Conservation (phyloP, 768 basidiomycete species). For the Hysterangium stoloniferum region DNA sequence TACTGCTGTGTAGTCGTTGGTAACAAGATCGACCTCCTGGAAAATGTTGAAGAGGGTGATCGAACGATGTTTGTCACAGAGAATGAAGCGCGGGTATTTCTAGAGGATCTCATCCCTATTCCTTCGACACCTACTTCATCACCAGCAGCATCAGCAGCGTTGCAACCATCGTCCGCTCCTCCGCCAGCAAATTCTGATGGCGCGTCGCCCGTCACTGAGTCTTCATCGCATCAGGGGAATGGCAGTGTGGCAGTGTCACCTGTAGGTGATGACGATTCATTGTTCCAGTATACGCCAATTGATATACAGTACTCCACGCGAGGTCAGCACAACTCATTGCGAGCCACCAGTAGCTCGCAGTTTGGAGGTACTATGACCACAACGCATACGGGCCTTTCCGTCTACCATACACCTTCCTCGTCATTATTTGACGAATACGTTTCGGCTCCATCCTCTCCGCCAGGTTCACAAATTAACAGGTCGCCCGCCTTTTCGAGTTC, state of each 20-base stretch:
- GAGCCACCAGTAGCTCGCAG: constrained; percentile 39
- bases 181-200: not conserved
- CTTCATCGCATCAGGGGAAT: not conserved
- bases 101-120: constrained; percentile 50
- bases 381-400: constrained; percentile 47
- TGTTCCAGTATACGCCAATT: not conserved
- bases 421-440: constrained; percentile 60
- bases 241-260: not conserved
- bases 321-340: constrained; percentile 26
- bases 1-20: constrained; percentile 71
- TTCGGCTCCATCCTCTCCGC: constrained; percentile 55
- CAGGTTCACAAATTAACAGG: constrained; percentile 23
- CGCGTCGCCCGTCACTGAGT: not conserved
- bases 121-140: constrained; percentile 7
- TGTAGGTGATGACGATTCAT: not conserved
- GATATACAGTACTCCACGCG: constrained; percentile 2
- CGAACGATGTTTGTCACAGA: constrained; percentile 22
- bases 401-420: constrained; percentile 75
- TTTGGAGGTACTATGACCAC: constrained; percentile 47
- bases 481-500: constrained; percentile 20
- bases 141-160: constrained; percentile 3
- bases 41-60: constrained; percentile 16
- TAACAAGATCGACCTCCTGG: constrained; percentile 65
- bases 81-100: constrained; percentile 42
- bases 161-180: not conserved